Conservation (phyloP, 2,329 filamentous ascomycete genomes). For the Arachnomyces sp. region DNA sequence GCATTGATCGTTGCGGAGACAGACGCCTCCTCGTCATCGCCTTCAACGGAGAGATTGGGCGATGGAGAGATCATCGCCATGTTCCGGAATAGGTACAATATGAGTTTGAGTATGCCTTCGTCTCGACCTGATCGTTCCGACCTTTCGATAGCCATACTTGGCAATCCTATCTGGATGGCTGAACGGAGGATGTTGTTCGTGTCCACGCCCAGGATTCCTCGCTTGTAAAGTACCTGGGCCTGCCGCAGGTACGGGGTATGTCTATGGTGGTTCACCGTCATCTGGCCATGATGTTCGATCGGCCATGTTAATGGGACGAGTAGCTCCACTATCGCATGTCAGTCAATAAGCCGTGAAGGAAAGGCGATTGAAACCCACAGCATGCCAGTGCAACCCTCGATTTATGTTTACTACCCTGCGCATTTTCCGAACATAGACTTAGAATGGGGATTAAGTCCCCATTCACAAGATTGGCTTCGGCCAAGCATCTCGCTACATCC, state of each 20-base stretch:
- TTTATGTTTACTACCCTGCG: slow-evolving; percentile 64
- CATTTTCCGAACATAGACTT: slow-evolving; percentile 67
- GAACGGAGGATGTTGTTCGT: slow-evolving; percentile 69
- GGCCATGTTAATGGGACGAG: slow-evolving; percentile 93
- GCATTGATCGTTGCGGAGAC: slow-evolving; percentile 80
- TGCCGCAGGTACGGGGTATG: slow-evolving; percentile 85
- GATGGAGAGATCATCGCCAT: slow-evolving; percentile 75
- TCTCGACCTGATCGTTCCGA: slow-evolving; percentile 71
- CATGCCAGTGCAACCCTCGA: slow-evolving; percentile 74
- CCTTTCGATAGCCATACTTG: slow-evolving; percentile 71
- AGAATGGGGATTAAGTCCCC: slow-evolving; percentile 87
- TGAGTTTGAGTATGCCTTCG: slow-evolving; percentile 83
- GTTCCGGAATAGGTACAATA: slow-evolving; percentile 84
- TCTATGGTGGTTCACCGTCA: slow-evolving; percentile 86
- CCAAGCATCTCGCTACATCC: slow-evolving; percentile 87
- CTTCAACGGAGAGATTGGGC: slow-evolving; percentile 63
- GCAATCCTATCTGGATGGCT: slow-evolving; percentile 70
- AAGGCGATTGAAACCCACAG: slow-evolving; percentile 33
- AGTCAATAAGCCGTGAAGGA: background rate
- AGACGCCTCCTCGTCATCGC: slow-evolving; percentile 83
- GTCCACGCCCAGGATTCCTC: slow-evolving; percentile 76
- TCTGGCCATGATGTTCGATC: slow-evolving; percentile 68
- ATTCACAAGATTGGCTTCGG: slow-evolving; percentile 84
- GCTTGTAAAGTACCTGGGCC: slow-evolving; percentile 83
- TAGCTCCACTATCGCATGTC: slow-evolving; percentile 56